Base-by-base conservation (phyloP, 139 green algal species). In the Pleodorina starrii region DNA sequence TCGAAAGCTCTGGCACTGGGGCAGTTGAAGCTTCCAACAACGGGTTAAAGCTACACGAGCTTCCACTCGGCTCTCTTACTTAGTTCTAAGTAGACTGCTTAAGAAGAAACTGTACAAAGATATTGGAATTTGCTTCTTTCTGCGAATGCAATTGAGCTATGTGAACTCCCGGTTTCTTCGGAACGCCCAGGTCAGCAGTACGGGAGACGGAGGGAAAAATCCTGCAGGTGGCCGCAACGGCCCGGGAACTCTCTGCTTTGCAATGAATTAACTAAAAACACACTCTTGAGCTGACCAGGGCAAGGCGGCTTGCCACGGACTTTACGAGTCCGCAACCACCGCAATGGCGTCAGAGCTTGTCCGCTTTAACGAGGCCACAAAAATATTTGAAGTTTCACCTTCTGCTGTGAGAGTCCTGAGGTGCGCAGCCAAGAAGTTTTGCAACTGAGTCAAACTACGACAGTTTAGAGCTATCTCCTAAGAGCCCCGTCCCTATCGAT, bases 21-120 rank as follows among this genome's bases (percentile, higher is more conserved):
- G 6, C 38, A 50, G 27, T 48, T 48, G 36, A 46, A 48, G 27
- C 7, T 50, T 54, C 40, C 72, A 36, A 80, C 40, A 9, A 40
- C 7, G 40, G 7, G 40, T 36, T 54, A 36, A 48, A 38, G 43
- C 57, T 36, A 40, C 16, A 51, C 72, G 40, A 80, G 42, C 72
- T 80, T 80, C 72, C 42, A 35, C 43, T 51, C 72, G 72, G 72
- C 72, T 80, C 72, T 80, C 72, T 43, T 19, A 80, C 63, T 73
- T 35, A 73, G 32, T 6, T 36, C 32, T 38, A 35, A 38, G 16
- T 35, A 73, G 5, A 73, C 14, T 66, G 29, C 25, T 25, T 66
- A 32, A 66, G 54, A 66, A 66, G 54, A 7, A 66, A 66, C 21
- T 12, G 6, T 32, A 66, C 54, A 66, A 2, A 25, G 29, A 25